A percentile compares a stretch with the other conserved stretches of the same genome.
phyloP scores from a whole-genome alignment of 2,329 filamentous ascomycete species.

The Sporothrix brunneoviolacea region DNA sequence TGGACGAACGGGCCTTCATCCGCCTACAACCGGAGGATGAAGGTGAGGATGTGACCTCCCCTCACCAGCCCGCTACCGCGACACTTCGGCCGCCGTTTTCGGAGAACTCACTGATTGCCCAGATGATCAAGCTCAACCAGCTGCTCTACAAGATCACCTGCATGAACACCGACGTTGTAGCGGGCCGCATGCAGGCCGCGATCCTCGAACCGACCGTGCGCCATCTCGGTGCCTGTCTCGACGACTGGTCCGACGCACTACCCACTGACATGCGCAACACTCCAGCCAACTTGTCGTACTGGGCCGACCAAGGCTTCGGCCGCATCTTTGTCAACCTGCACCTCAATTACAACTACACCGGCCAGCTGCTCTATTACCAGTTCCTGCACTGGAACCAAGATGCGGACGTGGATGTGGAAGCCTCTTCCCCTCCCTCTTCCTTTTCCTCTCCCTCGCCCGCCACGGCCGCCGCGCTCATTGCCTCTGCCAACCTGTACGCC shows the following conservation, averaged over 20 bases:
- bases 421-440: too few species aligned
- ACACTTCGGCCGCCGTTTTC: too few species aligned
- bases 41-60: too few species aligned
- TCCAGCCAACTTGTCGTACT: neutral
- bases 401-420: neutral
- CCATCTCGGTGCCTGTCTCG: neutral
- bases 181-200: neutral
- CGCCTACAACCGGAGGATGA: too few species aligned
- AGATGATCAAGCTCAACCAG: slow-evolving; percentile 1
- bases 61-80: too few species aligned
- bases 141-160: neutral
- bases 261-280: neutral
- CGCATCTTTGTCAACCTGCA: slow-evolving; percentile 1
- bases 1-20: too few species aligned
- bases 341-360: neutral
- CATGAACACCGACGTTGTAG: neutral
- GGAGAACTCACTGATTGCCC: neutral
- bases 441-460: too few species aligned
- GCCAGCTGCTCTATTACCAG: neutral
- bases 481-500: too few species aligned
- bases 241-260: neutral
- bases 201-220: neutral
- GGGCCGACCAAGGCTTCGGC: neutral
- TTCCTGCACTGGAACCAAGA: slow-evolving; percentile 1
- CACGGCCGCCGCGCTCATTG: too few species aligned